phyloP scores from a whole-genome alignment of 495 filamentous ascomycete genomes.

The Sabuloglossum arenarium region DNA sequence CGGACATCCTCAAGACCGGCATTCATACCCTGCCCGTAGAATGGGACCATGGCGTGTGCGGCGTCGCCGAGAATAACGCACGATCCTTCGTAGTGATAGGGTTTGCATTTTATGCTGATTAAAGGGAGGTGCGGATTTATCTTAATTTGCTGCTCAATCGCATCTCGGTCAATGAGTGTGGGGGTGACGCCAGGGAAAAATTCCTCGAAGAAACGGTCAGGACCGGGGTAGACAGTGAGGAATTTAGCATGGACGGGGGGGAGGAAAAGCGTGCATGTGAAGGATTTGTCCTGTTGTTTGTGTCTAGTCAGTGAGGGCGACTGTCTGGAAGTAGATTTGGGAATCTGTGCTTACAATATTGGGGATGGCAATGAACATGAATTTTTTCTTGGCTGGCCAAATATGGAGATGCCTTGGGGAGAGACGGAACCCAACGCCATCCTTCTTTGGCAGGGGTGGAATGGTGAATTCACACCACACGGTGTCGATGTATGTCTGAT shows the following conservation, averaged over 20 bases:
- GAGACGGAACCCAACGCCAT: constrained; percentile 37
- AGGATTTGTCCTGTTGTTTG: constrained; percentile 47
- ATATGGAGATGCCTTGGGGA: constrained; percentile 90
- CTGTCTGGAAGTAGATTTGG: neutral
- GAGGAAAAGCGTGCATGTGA: constrained; percentile 90
- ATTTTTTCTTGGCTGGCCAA: constrained; percentile 76
- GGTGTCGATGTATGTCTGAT: constrained; percentile 91
- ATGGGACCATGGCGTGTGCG: constrained; percentile 94
- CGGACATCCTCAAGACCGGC: constrained; percentile 67
- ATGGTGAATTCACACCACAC: constrained; percentile 96
- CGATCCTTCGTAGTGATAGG: constrained; percentile 60
- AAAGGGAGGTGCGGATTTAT: constrained; percentile 75
- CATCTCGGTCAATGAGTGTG: constrained; percentile 46
- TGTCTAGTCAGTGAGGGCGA: constrained; percentile 5
- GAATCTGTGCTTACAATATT: constrained; percentile 27
- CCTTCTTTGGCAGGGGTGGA: constrained; percentile 18
- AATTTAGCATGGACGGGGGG: constrained; percentile 35
- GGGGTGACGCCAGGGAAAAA: constrained; percentile 77
- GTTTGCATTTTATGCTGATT: constrained; percentile 77
- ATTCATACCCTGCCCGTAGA: constrained; percentile 83
- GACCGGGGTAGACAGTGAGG: constrained; percentile 31
- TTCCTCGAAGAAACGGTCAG: constrained; percentile 49
- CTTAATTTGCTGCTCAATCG: constrained; percentile 48
- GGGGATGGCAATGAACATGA: constrained; percentile 97
- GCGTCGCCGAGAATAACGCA: constrained; percentile 82